Conservation (phyloP, 2,329 filamentous ascomycete species). For the Lecanicillium sp. region DNA sequence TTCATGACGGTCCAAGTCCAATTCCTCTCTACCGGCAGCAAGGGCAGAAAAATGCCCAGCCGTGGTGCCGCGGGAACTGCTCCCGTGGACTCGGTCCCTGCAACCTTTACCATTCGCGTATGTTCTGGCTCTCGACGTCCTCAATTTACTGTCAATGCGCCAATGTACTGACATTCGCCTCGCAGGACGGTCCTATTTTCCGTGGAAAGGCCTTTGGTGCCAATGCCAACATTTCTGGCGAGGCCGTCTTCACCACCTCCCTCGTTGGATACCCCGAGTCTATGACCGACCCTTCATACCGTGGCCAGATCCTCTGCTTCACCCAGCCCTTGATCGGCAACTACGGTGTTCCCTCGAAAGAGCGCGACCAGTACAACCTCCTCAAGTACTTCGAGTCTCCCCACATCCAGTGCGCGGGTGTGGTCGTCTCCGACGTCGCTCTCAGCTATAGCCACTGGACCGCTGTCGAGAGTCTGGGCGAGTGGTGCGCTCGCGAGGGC, state of each 20-base stretch:
- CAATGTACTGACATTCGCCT: slow-evolving; percentile 18
- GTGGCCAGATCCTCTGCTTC: slow-evolving; percentile 95
- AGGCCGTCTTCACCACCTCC: slow-evolving; percentile 97
- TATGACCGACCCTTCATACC: slow-evolving; percentile 81
- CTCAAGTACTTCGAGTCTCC: slow-evolving; percentile 98
- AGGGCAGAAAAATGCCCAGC: slow-evolving; percentile 61
- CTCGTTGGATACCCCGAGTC: slow-evolving; percentile 97
- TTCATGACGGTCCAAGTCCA: slow-evolving; percentile 32
- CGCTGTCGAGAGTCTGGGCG: slow-evolving; percentile 83
- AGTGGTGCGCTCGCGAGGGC: slow-evolving; percentile 95
- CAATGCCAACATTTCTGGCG: slow-evolving; percentile 92
- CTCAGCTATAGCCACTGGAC: slow-evolving; percentile 98
- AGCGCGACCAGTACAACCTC: slow-evolving; percentile 81
- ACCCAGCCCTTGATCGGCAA: slow-evolving; percentile 97
- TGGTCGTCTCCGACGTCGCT: slow-evolving; percentile 93
- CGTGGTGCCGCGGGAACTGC: slow-evolving; percentile 53
- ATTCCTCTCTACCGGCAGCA: slow-evolving; percentile 47
- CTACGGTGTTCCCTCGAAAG: slow-evolving; percentile 87
- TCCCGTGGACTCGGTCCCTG: slow-evolving; percentile 52
- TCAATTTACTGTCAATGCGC: background rate
- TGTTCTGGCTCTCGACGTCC: slow-evolving; percentile 23
- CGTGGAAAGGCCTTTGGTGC: slow-evolving; percentile 95
- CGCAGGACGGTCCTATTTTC: slow-evolving; percentile 86
- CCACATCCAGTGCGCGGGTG: slow-evolving; percentile 91
- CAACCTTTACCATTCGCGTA: slow-evolving; percentile 92